Evolutionary conservation across 2,329 filamentous ascomycete species (phyloP).

Genomic region (Zymoseptoria brevis): DNA sequence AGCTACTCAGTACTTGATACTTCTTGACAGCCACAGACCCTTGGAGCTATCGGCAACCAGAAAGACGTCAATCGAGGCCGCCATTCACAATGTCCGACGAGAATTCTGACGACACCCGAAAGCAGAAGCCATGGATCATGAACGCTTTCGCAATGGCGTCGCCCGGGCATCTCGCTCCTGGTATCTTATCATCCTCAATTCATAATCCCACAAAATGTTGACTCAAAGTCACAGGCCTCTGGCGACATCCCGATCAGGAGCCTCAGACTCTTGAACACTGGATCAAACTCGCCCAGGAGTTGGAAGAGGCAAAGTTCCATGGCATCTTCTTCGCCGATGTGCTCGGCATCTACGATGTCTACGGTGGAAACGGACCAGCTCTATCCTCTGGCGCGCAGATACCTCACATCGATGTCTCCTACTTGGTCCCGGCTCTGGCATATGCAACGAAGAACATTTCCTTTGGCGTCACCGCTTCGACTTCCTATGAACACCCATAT

Average conservation of each 20-base stretch:
- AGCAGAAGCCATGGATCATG: slow-evolving; percentile 36
- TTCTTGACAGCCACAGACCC: neutral
- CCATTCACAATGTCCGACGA: neutral
- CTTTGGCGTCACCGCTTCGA: slow-evolving; percentile 32
- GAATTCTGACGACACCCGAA: neutral
- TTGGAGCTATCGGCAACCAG: neutral
- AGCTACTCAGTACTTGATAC: neutral
- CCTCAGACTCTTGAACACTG: slow-evolving; percentile 41
- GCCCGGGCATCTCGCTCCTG: slow-evolving; percentile 41
- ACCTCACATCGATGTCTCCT: slow-evolving; percentile 52
- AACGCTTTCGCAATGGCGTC: slow-evolving; percentile 44
- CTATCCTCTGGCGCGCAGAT: slow-evolving; percentile 57
- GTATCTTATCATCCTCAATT: slow-evolving; percentile 9
- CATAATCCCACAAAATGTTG: neutral
- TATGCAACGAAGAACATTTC: slow-evolving; percentile 37
- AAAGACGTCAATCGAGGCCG: neutral
- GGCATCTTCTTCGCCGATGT: slow-evolving; percentile 47
- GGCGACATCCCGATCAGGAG: slow-evolving; percentile 26
- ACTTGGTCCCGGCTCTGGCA: slow-evolving; percentile 39
- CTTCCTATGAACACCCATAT: slow-evolving; percentile 33
- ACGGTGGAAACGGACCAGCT: slow-evolving; percentile 40
- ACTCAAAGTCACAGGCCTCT: slow-evolving; percentile 17
- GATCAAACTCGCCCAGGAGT: slow-evolving; percentile 40
- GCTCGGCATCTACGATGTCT: slow-evolving; percentile 41
- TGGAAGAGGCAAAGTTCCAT: slow-evolving; percentile 44